A percentile compares a stretch with the other conserved stretches of the same genome.
Evolutionary conservation across 441 rosid genomes (phyloP).

Genomic region (Gossypium trilobum): DNA sequence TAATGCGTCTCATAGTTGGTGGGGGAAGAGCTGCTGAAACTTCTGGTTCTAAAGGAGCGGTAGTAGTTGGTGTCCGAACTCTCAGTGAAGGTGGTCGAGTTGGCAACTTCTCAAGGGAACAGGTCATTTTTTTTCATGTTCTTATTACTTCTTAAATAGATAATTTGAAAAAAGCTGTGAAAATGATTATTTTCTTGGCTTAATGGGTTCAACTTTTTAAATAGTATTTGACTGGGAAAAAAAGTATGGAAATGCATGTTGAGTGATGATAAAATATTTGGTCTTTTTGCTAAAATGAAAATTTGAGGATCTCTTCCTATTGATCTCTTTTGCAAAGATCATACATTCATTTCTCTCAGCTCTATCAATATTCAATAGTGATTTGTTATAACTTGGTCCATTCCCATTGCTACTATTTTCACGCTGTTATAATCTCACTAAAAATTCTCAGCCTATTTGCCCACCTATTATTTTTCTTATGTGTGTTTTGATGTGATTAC

Average conservation of each 20-base stretch:
- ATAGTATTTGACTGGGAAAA: background rate
- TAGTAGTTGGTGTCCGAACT: conserved; percentile 95
- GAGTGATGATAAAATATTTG: background rate
- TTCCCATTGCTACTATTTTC: background rate
- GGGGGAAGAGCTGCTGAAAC: conserved; percentile 98
- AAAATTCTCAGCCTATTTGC: background rate
- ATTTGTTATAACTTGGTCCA: background rate
- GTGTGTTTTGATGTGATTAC: conserved; percentile 18
- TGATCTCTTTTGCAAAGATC: background rate
- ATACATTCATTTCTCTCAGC: background rate
- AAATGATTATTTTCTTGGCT: conserved; percentile 2
- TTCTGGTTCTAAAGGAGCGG: conserved; percentile 79
- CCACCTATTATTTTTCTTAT: conserved; percentile 3
- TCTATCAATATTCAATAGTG: background rate
- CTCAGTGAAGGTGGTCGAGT: conserved; percentile 99
- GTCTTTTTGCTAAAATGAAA: background rate
- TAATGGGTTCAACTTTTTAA: background rate
- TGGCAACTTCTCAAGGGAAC: conserved; percentile 96
- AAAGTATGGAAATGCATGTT: background rate
- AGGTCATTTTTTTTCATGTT: conserved; percentile 36
- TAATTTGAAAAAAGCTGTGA: background rate
- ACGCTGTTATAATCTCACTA: background rate
- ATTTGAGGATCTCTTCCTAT: background rate
- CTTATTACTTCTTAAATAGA: conserved; percentile 3
- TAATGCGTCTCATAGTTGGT: conserved; percentile 98